Evolutionary conservation across 2,329 filamentous ascomycete species (phyloP).

Genomic region (Drechmeria coniospora): DNA sequence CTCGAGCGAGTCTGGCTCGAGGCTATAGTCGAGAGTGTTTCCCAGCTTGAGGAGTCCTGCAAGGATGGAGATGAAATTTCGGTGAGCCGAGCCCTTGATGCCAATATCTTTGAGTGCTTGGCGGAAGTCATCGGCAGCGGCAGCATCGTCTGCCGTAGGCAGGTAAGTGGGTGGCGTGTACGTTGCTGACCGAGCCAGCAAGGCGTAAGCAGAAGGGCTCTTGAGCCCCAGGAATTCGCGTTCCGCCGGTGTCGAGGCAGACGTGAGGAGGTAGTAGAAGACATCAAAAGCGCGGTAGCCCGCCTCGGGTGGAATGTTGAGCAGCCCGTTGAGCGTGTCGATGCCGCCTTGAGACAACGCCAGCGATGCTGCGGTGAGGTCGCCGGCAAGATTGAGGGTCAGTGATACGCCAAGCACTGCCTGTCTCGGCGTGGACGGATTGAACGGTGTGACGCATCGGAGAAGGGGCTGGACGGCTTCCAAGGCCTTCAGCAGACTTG

Average conservation of each 20-base stretch:
- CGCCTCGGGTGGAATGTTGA: conserved; percentile 62
- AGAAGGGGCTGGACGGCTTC: conserved; percentile 76
- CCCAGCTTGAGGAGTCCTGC: conserved; percentile 83
- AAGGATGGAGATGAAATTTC: conserved; percentile 72
- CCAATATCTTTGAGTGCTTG: conserved; percentile 78
- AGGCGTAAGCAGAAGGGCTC: conserved; percentile 56
- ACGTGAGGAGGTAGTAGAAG: conserved; percentile 91
- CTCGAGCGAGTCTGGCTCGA: conserved; percentile 74
- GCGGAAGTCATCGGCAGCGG: conserved; percentile 85
- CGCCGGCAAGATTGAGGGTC: conserved; percentile 67
- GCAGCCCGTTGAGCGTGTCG: conserved; percentile 64
- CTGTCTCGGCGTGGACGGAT: conserved; percentile 70
- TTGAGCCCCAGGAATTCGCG: conserved; percentile 76
- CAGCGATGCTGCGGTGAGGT: conserved; percentile 58
- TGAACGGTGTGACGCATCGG: conserved; percentile 73
- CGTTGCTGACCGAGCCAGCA: conserved; percentile 71
- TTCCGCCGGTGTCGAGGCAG: conserved; percentile 78
- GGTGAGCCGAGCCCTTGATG: conserved; percentile 72
- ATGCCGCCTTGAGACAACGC: conserved; percentile 78
- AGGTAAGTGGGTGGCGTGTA: conserved; percentile 79
- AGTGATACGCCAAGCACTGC: conserved; percentile 68
- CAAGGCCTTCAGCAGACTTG: conserved; percentile 61
- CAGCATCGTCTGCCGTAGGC: conserved; percentile 81
- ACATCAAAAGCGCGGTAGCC: conserved; percentile 93
- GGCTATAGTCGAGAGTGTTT: conserved; percentile 69